Evolutionary conservation across 805 yeast genomes (phyloP).

Genomic region (Ogataea siamensis): DNA sequence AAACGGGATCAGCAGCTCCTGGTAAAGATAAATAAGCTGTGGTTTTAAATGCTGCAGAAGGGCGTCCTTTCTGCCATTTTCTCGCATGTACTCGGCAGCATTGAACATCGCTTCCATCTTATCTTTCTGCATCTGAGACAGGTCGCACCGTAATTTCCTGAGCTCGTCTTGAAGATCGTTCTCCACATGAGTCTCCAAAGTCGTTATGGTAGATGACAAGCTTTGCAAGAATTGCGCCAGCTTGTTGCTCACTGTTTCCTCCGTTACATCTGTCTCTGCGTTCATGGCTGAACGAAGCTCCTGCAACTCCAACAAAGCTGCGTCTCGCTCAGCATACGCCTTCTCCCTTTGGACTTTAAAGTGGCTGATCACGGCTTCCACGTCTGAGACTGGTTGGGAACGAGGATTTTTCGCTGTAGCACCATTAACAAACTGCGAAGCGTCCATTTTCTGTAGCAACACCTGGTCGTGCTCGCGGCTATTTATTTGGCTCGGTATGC

Average conservation of each 20-base stretch:
- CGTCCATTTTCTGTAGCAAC: neutral
- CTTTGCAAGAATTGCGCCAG: neutral
- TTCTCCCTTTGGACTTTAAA: constrained; percentile 1
- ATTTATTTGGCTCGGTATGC: no score
- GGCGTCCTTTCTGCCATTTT: constrained; percentile 1
- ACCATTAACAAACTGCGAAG: neutral
- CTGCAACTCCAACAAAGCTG: constrained; percentile 1
- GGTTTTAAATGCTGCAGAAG: constrained; percentile 6
- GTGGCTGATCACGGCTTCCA: neutral
- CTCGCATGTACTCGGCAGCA: neutral
- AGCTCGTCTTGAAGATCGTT: constrained; percentile 1
- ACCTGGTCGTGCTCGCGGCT: no score
- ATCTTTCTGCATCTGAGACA: neutral
- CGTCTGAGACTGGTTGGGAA: no score
- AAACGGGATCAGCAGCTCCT: constrained; percentile 19
- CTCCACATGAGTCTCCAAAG: neutral
- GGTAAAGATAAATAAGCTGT: constrained; percentile 13
- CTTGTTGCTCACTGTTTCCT: constrained; percentile 1
- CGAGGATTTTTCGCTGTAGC: no score
- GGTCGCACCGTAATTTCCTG: constrained; percentile 1
- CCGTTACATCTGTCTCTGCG: neutral
- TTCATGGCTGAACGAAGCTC: constrained; percentile 1
- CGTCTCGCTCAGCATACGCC: constrained; percentile 1
- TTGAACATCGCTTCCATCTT: constrained; percentile 1
- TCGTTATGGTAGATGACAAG: neutral